Conservation (phyloP, 345 rosid genomes). For the Acer campestre region DNA sequence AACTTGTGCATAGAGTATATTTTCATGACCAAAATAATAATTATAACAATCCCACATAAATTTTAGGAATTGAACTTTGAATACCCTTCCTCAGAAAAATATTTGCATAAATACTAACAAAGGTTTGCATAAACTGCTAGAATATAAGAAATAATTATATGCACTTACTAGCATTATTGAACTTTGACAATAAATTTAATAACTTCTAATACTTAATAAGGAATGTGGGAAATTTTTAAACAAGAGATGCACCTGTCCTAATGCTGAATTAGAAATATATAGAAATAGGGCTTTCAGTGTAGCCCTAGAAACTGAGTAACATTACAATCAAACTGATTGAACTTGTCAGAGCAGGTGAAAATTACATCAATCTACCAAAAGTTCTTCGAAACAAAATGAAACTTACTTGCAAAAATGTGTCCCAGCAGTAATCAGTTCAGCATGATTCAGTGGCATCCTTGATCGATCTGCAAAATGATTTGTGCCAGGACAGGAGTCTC, state of each 20-base stretch:
- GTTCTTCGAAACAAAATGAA: not conserved
- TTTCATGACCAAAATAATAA: not conserved
- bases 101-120: not conserved
- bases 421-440: constrained; percentile 66
- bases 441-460: constrained; percentile 75
- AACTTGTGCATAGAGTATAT: not conserved
- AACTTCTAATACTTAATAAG: not conserved
- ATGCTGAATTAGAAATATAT: not conserved
- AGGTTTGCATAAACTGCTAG: not conserved
- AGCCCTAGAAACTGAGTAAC: not conserved
- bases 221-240: not conserved
- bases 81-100: not conserved
- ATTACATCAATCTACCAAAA: not conserved
- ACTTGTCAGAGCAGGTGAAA: not conserved
- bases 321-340: not conserved
- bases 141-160: too few species aligned
- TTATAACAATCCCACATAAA: not conserved
- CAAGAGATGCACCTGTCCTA: not conserved
- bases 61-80: not conserved
- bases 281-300: not conserved
- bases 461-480: constrained; percentile 56
- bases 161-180: too few species aligned
- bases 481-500: not conserved
- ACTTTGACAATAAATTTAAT: not conserved
- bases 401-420: constrained; percentile 86